These are phyloP conservation scores for Phanerochaete sordida DNA, from an alignment of 768 basidiomycete genomes.

Conservation along the genomic window DNA sequence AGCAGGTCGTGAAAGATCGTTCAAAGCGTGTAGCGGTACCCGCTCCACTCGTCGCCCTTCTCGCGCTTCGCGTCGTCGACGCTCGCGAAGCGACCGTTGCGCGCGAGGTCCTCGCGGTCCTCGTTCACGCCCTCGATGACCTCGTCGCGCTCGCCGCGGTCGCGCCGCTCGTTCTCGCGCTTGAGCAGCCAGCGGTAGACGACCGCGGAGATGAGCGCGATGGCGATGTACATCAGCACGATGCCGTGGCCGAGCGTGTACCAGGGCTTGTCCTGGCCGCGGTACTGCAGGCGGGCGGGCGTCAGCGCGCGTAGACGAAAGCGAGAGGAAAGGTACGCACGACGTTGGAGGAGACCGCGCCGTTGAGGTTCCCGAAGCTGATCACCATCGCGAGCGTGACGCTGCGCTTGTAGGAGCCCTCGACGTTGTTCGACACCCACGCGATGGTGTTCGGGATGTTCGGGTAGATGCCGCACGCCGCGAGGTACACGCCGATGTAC, in stretches of 20 bases:
- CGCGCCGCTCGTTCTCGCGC: conserved; percentile 62
- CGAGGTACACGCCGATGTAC: conserved; percentile 70
- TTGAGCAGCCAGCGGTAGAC: conserved; percentile 41
- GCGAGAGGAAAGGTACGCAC: conserved; percentile 34
- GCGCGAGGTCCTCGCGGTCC: conserved; percentile 31
- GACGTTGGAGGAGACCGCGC: conserved; percentile 74
- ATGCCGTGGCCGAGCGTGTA: conserved; percentile 61
- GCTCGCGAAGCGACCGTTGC: conserved; percentile 53
- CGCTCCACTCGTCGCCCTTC: conserved; percentile 75
- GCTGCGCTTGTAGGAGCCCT: conserved; percentile 74
- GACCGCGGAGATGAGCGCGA: conserved; percentile 52
- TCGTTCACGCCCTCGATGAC: conserved; percentile 50
- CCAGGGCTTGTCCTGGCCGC: conserved; percentile 62
- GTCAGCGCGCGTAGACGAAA: neutral
- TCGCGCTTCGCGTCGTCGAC: conserved; percentile 63
- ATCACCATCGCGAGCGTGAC: conserved; percentile 70
- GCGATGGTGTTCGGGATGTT: conserved; percentile 54
- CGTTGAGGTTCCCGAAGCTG: conserved; percentile 68
- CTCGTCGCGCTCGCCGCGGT: conserved; percentile 67
- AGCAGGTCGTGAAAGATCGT: neutral
- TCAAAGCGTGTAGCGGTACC: conserved; percentile 66
- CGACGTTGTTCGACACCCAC: conserved; percentile 67
- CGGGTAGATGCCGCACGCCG: conserved; percentile 75
- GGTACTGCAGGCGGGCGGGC: conserved; percentile 42
- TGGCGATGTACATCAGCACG: conserved; percentile 67